Evolutionary conservation across 306 rosid species (phyloP), one percentile per base, ranked within the genome.

Genomic region (Rosa rugosa): DNA sequence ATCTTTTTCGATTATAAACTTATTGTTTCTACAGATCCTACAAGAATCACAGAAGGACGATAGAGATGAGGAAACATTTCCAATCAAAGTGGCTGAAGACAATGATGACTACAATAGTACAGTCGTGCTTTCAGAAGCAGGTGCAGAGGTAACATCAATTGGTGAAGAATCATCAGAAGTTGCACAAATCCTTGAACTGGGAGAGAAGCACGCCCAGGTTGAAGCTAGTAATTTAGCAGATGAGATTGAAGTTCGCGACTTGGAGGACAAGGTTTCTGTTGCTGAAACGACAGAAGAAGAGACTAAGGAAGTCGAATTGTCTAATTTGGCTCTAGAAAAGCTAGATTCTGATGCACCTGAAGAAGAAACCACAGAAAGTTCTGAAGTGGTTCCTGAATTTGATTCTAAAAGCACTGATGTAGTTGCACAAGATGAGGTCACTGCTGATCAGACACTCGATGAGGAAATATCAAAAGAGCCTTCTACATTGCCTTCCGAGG

Each of bases 101-200:
- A 51, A 18, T 18, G 59, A 53, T 53, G 59, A 53, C 59, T 53
- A 17, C 59, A 18, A 53, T 17, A 23, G 22, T 18, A 53, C 23
- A 53, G 23, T 53, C 23, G 23, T 53, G 59, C 59, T 18, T 18
- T 3, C 11, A 1, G 66, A 25, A 25, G 13, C 31, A 25, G 17
- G 17, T 3, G 6, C 36, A 1, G 66, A 59, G 66, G 17, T 59
- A 59, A 1, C 66, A 23, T 59, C 66, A 59, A 59, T 5, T 11
- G 72, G 20, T 36, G 70, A 77, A 74, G 78, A 63, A 25, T 51
- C 70, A 73, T 69, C 69, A 53, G 12, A 67, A 65, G 27, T 20
- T 20, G 25, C 23, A 40, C 62, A 70, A 57, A 75, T 63, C 46
- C 77, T 73, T 45, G 83, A 80, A 68, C 59, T 47, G 13, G 36